Evolutionary conservation across 192 early-diverging fungal species (phyloP).

Genomic region (Pilobolus umbonatus): DNA sequence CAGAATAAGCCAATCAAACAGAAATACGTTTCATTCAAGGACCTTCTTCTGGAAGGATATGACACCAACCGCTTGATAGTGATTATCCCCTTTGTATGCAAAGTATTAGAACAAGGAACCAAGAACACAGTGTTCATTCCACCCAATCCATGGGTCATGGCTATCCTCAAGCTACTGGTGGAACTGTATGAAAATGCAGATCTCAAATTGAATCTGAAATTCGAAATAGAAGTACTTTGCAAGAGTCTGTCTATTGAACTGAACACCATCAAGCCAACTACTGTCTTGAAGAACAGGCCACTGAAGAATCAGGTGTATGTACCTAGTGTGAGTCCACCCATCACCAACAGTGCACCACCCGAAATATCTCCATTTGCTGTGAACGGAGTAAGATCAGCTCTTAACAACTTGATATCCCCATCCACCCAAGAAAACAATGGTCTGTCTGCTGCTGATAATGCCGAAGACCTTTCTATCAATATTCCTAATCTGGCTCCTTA

Average conservation of each 20-base stretch:
- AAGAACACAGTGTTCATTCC: slow-evolving; percentile 85
- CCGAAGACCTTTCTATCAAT: slow-evolving; percentile 13
- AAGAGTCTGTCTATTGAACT: slow-evolving; percentile 83
- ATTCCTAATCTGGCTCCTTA: slow-evolving; percentile 61
- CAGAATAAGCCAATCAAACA: slow-evolving; percentile 93
- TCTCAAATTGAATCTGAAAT: slow-evolving; percentile 91
- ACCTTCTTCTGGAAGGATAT: slow-evolving; percentile 89
- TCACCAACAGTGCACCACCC: not conserved
- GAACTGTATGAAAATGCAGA: slow-evolving; percentile 93
- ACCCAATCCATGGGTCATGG: slow-evolving; percentile 98
- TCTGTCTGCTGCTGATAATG: not conserved
- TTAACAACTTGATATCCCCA: slow-evolving; percentile 1
- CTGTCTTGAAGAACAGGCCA: slow-evolving; percentile 59
- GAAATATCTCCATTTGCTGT: not conserved
- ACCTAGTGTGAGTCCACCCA: not conserved
- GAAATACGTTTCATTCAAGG: slow-evolving; percentile 94
- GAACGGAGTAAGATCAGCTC: not conserved
- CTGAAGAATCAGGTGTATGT: slow-evolving; percentile 24
- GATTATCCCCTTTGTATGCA: slow-evolving; percentile 97
- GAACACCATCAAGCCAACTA: slow-evolving; percentile 63
- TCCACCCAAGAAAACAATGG: no score
- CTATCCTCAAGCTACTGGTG: slow-evolving; percentile 83
- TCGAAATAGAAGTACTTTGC: slow-evolving; percentile 97
- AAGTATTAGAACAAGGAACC: slow-evolving; percentile 85
- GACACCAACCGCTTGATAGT: slow-evolving; percentile 83